Conservation (phyloP, 2,329 filamentous ascomycete genomes). For the Ilyonectria sp. region DNA sequence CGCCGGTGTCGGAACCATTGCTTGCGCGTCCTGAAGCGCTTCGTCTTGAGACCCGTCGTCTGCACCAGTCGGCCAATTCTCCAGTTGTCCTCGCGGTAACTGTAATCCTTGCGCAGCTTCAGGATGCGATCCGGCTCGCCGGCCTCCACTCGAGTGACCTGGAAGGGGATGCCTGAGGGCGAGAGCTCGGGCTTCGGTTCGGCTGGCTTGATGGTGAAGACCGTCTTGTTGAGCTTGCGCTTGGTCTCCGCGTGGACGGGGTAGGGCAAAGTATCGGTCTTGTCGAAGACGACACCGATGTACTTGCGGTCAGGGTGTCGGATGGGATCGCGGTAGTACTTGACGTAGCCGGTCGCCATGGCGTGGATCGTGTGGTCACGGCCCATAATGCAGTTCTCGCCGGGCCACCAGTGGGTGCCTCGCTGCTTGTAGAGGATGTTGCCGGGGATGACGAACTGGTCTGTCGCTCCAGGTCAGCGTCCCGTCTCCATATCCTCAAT, state of each 20-base stretch:
- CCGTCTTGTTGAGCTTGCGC: slow-evolving; percentile 82
- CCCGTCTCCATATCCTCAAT: slow-evolving; percentile 3
- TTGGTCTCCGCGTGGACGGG: slow-evolving; percentile 80
- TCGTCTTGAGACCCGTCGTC: slow-evolving; percentile 66
- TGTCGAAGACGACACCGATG: slow-evolving; percentile 93
- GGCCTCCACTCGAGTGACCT: slow-evolving; percentile 59
- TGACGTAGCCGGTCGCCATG: slow-evolving; percentile 88
- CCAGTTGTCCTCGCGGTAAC: slow-evolving; percentile 74
- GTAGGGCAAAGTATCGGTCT: slow-evolving; percentile 84
- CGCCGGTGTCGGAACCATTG: slow-evolving; percentile 62
- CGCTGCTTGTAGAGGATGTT: slow-evolving; percentile 99
- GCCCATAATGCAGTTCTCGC: slow-evolving; percentile 95
- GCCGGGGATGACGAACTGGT: slow-evolving; percentile 93
- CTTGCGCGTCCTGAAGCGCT: slow-evolving; percentile 66
- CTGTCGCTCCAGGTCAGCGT: slow-evolving; percentile 59
- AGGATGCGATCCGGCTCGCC: slow-evolving; percentile 64
- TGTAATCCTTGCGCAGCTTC: slow-evolving; percentile 67
- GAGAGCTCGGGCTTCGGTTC: slow-evolving; percentile 58
- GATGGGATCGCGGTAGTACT: slow-evolving; percentile 93
- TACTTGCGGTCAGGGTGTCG: slow-evolving; percentile 90
- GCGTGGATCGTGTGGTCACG: slow-evolving; percentile 97
- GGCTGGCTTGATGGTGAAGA: slow-evolving; percentile 60
- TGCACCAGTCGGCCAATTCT: slow-evolving; percentile 69
- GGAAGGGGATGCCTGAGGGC: slow-evolving; percentile 65
- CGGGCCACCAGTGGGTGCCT: slow-evolving; percentile 93